Evolutionary conservation across 2,329 filamentous ascomycete species (phyloP), one percentile per base, ranked within the genome.

Genomic region (Hypoxylon sp.): DNA sequence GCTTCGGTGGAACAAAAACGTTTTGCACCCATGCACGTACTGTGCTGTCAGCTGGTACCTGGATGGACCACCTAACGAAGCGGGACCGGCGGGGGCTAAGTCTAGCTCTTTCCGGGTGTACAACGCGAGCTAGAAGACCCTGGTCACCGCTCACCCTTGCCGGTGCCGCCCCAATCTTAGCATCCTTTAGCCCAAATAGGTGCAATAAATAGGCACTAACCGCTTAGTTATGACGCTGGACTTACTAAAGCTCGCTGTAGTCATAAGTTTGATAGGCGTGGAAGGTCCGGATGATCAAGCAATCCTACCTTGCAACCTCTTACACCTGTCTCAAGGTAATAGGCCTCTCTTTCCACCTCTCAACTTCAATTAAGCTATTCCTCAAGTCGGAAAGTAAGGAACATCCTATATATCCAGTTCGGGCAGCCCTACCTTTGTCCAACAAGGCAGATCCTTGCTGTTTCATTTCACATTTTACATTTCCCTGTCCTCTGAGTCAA

Each of bases 141-240:
- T 16, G 62, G 58, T 56, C 38, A 59, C 50, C 32, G 61, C 45
- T 50, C 28, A 62, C 56, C 62, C 51, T 44, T 65, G 62, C 48
- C 52, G 44, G 60, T 48, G 28, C 36, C 26, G 50, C 53, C 61
- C 55, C 56, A 58, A 68, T 61, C 18, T 44, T 50, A 48, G 45
- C 44, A 53, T 53, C 46, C 54, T 44, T 46, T 61, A 26, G 40
- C 62, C 55, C 51, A 51, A 63, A 66, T 24, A 54, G 62, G 54
- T 55, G 57, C 36, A 32, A 33, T 49, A 42, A 54, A 61, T 55
- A 55, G 57, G 54, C 63, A 53, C 65, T 65, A 69, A 70, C n/a
- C n/a, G n/a, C n/a, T n/a, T n/a, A n/a, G n/a, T 63, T 68, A 70
- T 70, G 63, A 69, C 63, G 68, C 65, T 64, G 68, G 26, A 62